These are phyloP conservation scores for Heritiera littoralis DNA, from an alignment of 345 rosid genomes.

Conservation along the genomic window DNA sequence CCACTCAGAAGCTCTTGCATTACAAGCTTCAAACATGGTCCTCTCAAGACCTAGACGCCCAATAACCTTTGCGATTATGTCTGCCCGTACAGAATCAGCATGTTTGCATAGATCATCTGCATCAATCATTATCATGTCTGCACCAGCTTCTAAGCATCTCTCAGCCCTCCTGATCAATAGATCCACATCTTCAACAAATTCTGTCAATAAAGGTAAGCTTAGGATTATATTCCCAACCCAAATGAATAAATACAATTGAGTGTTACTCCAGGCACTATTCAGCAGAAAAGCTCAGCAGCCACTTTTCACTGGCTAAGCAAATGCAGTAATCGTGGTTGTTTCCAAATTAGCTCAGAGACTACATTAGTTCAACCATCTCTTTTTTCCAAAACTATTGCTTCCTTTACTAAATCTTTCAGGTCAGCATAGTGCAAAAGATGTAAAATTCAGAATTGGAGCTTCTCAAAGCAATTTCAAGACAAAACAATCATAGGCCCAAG, in stretches of 20 bases:
- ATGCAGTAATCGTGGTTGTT: not conserved
- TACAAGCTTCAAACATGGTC: constrained; percentile 93
- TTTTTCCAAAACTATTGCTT: not conserved
- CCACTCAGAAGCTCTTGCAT: constrained; percentile 75
- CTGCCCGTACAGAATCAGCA: constrained; percentile 65
- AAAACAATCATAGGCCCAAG: not conserved
- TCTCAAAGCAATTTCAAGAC: not conserved
- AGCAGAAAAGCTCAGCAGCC: not conserved
- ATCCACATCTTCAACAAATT: constrained; percentile 76
- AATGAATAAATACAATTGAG: not conserved
- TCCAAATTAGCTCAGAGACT: not conserved
- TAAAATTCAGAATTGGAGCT: not conserved
- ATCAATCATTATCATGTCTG: constrained; percentile 91
- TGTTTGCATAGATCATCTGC: constrained; percentile 84
- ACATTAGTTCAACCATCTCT: not conserved
- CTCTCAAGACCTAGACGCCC: constrained; percentile 88
- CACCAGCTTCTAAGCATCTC: constrained; percentile 95
- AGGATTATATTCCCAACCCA: constrained; percentile 11
- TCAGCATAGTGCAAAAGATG: not conserved
- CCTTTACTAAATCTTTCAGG: not conserved
- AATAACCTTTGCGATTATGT: constrained; percentile 72
- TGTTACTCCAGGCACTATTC: not conserved
- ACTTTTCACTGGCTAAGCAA: not conserved
- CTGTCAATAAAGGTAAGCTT: constrained; percentile 35
- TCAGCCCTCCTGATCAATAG: constrained; percentile 88